Percentiles rank a stretch among this genome's conserved stretches.
Evolutionary conservation across 1,139 yeast genomes (phyloP).

Genomic region (Magnusiomyces sp.): DNA sequence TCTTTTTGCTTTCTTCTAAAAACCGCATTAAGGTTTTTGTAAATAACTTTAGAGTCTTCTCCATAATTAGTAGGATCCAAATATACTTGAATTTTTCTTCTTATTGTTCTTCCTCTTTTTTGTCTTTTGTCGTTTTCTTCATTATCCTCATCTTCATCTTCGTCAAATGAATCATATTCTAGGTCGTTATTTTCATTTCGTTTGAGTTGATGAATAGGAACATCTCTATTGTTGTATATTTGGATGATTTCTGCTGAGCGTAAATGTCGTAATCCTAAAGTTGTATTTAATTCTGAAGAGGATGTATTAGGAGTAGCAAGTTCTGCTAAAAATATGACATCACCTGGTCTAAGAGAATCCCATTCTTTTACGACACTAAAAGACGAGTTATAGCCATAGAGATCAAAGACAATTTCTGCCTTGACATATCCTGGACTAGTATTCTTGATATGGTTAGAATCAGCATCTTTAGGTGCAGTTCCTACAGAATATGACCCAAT

Average conservation of each 20-base stretch:
- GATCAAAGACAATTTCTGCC: constrained; percentile 10
- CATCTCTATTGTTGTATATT: constrained; percentile 18
- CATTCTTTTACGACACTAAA: constrained; percentile 27
- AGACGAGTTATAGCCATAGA: constrained; percentile 18
- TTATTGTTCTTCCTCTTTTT: constrained; percentile 12
- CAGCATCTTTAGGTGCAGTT: not conserved
- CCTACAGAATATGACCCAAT: constrained; percentile 11
- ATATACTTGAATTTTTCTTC: constrained; percentile 15
- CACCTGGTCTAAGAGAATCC: constrained; percentile 28
- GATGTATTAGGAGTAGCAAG: constrained; percentile 15
- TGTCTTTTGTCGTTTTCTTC: constrained; percentile 11
- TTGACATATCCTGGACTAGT: constrained; percentile 8
- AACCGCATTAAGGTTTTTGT: constrained; percentile 19
- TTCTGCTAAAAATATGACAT: constrained; percentile 26
- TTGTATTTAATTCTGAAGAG: constrained; percentile 12
- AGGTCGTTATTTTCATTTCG: not conserved
- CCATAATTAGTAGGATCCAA: constrained; percentile 14
- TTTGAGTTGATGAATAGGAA: constrained; percentile 8
- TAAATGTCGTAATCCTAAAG: constrained; percentile 20
- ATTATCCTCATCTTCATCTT: constrained; percentile 10
- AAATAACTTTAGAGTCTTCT: constrained; percentile 6
- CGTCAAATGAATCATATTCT: constrained; percentile 3
- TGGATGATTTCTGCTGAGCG: constrained; percentile 25
- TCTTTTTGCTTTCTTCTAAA: constrained; percentile 21
- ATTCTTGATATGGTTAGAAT: not conserved